Evolutionary conservation across 495 filamentous ascomycete genomes (phyloP).

Genomic region (Lasiosphaeria hispida): DNA sequence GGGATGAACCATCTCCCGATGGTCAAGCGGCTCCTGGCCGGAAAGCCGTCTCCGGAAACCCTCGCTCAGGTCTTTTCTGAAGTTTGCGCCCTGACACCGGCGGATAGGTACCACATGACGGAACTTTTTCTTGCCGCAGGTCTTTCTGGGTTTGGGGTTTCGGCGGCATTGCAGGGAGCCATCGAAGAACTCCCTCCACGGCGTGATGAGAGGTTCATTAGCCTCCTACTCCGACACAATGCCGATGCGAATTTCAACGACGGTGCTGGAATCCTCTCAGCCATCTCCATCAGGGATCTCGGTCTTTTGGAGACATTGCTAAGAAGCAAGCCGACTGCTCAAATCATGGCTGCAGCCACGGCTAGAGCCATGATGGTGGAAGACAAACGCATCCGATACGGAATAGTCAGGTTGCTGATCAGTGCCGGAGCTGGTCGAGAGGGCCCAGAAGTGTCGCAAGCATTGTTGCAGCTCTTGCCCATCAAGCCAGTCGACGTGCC

Average conservation of each 20-base stretch:
- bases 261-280: constrained; percentile 39
- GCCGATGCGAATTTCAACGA: constrained; percentile 47
- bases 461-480: constrained; percentile 32
- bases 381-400: constrained; percentile 30
- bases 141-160: constrained; percentile 32
- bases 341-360: constrained; percentile 36
- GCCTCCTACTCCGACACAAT: constrained; percentile 42
- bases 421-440: constrained; percentile 36
- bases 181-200: constrained; percentile 41
- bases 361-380: constrained; percentile 36
- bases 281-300: constrained; percentile 38
- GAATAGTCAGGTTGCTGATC: constrained; percentile 41
- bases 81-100: constrained; percentile 27
- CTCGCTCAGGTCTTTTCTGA: constrained; percentile 41
- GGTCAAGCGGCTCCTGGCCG: constrained; percentile 38
- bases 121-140: constrained; percentile 42
- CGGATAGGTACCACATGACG: constrained; percentile 38
- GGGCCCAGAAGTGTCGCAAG: constrained; percentile 34
- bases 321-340: constrained; percentile 35
- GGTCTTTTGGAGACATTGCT: constrained; percentile 37
- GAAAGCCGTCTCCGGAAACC: constrained; percentile 37
- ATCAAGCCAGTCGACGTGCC: constrained; percentile 36
- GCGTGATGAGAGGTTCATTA: constrained; percentile 42
- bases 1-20: constrained; percentile 35
- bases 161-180: constrained; percentile 41